Percentiles rank a stretch among this genome's conserved stretches.
Evolutionary conservation across 805 yeast genomes (phyloP).

Genomic region (Kockiozyma suomiensis): DNA sequence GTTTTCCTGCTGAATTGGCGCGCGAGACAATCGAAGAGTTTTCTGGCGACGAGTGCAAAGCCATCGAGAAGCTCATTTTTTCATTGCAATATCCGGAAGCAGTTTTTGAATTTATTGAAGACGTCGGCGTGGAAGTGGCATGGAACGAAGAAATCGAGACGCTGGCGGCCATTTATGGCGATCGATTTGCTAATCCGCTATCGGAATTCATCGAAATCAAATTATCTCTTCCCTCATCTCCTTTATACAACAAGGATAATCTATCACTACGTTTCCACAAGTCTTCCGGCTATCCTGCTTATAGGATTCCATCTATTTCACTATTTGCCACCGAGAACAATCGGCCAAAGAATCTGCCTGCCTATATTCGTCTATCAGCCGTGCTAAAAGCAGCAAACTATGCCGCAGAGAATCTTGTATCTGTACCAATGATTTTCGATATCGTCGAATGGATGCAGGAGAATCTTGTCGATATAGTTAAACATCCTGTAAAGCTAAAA

Average conservation of each 20-base stretch:
- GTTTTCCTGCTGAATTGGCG: conserved; percentile 69
- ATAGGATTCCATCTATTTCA: conserved; percentile 24
- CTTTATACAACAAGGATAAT: conserved; percentile 18
- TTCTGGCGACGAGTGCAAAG: conserved; percentile 38
- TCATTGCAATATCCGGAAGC: conserved; percentile 17
- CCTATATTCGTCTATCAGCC: conserved; percentile 48
- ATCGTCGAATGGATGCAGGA: conserved; percentile 80
- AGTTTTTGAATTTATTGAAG: conserved; percentile 18
- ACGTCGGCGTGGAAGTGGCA: conserved; percentile 44
- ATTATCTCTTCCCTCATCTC: conserved; percentile 11
- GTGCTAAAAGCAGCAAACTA: conserved; percentile 39
- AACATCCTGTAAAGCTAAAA: conserved; percentile 73
- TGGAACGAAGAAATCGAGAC: conserved; percentile 83
- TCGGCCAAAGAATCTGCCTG: conserved; percentile 47
- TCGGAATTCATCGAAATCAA: conserved; percentile 30
- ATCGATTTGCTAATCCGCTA: conserved; percentile 36
- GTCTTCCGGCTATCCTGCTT: conserved; percentile 33
- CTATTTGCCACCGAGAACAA: conserved; percentile 31
- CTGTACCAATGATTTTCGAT: conserved; percentile 68
- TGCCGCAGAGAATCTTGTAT: conserved; percentile 49
- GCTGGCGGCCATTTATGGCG: conserved; percentile 61
- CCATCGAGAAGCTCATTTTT: conserved; percentile 21
- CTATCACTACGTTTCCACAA: conserved; percentile 27
- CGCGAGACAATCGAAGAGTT: conserved; percentile 50
- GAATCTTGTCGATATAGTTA: conserved; percentile 58